A percentile compares a stretch with the other conserved stretches of the same genome.
phyloP scores from a whole-genome alignment of 371 early-diverging fungal genomes.

The Nematocida sp. region DNA sequence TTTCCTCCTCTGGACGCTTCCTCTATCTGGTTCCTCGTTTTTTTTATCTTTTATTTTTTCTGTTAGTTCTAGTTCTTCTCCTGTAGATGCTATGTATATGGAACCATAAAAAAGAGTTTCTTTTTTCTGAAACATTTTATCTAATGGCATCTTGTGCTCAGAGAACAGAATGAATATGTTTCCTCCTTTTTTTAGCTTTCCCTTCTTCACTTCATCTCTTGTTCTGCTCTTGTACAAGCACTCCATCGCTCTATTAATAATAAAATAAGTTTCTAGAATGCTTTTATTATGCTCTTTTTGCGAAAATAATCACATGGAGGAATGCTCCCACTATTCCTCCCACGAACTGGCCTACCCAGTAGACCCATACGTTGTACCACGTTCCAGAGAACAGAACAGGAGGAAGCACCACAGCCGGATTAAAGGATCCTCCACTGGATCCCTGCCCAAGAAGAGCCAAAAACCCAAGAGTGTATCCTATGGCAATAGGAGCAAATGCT shows the following conservation, averaged over 20 bases:
- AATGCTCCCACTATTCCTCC: slow-evolving; percentile 70
- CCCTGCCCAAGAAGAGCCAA: slow-evolving; percentile 70
- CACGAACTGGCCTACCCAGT: slow-evolving; percentile 70
- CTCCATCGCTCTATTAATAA: background rate
- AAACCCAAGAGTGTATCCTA: slow-evolving; percentile 70
- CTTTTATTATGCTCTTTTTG: slow-evolving; percentile 29
- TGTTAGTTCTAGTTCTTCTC: background rate
- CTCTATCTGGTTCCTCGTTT: background rate
- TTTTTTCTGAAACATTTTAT: slow-evolving; percentile 13
- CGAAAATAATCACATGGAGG: slow-evolving; percentile 63
- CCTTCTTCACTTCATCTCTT: too few species aligned
- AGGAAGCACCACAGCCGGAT: slow-evolving; percentile 70
- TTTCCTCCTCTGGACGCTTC: background rate
- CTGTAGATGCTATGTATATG: slow-evolving; percentile 30
- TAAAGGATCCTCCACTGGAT: slow-evolving; percentile 72
- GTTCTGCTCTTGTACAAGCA: slow-evolving; percentile 25
- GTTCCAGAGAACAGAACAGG: slow-evolving; percentile 69
- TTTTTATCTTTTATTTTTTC: too few species aligned
- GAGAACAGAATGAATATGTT: slow-evolving; percentile 18
- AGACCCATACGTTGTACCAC: slow-evolving; percentile 69
- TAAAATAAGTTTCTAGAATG: background rate
- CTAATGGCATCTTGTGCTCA: slow-evolving; percentile 1
- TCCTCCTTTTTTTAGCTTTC: slow-evolving; percentile 29
- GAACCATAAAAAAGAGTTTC: slow-evolving; percentile 12
- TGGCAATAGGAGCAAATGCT: slow-evolving; percentile 66